Conservation (phyloP, 257 asterid genomes). For the Henckelia pumila region DNA sequence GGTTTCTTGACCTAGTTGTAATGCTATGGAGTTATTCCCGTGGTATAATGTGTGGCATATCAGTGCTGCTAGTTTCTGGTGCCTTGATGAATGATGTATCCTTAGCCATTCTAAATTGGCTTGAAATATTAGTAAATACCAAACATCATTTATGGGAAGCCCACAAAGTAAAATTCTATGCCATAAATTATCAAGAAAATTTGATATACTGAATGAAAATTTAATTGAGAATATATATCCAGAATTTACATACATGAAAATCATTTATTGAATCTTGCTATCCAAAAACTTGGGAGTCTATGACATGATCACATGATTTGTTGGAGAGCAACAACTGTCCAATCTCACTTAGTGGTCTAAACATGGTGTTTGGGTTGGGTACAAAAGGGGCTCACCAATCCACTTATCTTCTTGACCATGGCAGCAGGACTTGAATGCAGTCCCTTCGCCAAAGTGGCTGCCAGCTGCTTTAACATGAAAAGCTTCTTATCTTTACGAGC, state of each 20-base stretch:
- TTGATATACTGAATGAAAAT: not conserved
- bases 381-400: slow-evolving; percentile 55
- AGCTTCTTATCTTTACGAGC: slow-evolving; percentile 84
- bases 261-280: not conserved
- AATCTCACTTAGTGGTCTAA: not conserved
- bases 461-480: slow-evolving; percentile 85
- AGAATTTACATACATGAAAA: not conserved
- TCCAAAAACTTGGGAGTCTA: not conserved
- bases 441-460: slow-evolving; percentile 74
- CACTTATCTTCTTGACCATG: slow-evolving; percentile 83
- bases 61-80: not conserved
- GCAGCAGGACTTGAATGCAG: slow-evolving; percentile 65
- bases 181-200: too few species aligned
- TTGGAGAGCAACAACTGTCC: not conserved
- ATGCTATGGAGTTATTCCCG: not conserved
- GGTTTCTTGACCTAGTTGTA: not conserved
- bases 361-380: not conserved
- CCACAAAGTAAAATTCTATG: not conserved
- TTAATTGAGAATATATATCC: not conserved
- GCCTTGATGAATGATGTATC: not conserved
- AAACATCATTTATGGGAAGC: not conserved
- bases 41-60: not conserved
- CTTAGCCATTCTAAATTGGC: not conserved
- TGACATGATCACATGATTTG: not conserved
- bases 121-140: not conserved